Evolutionary conservation across 2,329 filamentous ascomycete genomes (phyloP).

Genomic region (Mycocentrospora acerina): DNA sequence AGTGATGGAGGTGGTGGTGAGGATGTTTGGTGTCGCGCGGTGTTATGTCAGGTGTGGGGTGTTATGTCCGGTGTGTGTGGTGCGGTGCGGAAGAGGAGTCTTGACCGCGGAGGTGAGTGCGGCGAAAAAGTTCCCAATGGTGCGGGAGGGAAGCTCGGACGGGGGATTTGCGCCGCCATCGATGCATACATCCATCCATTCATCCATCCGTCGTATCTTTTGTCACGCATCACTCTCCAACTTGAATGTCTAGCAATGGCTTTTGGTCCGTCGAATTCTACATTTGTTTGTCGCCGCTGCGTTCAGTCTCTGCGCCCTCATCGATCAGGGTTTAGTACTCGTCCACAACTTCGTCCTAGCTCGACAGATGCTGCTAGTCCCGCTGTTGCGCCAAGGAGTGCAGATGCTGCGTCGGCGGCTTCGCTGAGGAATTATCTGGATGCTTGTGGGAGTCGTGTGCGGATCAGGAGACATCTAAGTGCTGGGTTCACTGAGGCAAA

Average conservation of each 20-base stretch:
- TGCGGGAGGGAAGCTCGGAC: constrained; percentile 29
- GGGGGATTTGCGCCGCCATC: no score
- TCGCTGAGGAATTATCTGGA: no score
- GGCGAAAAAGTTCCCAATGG: no score
- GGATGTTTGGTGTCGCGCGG: background rate
- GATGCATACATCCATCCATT: no score
- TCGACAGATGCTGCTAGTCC: constrained; percentile 1
- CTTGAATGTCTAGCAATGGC: constrained; percentile 9
- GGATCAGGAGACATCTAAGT: constrained; percentile 10
- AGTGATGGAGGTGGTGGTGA: no score
- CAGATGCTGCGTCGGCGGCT: no score
- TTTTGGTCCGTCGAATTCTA: constrained; percentile 7
- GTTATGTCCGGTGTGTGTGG: background rate
- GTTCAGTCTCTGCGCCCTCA: constrained; percentile 8
- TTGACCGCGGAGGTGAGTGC: constrained; percentile 24
- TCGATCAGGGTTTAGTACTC: constrained; percentile 1
- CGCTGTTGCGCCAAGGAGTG: background rate
- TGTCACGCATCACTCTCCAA: background rate
- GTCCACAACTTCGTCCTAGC: constrained; percentile 3
- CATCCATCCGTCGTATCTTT: constrained; percentile 3
- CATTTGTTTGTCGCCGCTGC: constrained; percentile 25
- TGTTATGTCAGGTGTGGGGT: background rate
- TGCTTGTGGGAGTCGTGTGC: background rate
- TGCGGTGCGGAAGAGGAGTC: constrained; percentile 1
- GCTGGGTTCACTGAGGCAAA: background rate